Evolutionary conservation across 305 asterid genomes (phyloP).

Genomic region (Caryopteris hybrid): DNA sequence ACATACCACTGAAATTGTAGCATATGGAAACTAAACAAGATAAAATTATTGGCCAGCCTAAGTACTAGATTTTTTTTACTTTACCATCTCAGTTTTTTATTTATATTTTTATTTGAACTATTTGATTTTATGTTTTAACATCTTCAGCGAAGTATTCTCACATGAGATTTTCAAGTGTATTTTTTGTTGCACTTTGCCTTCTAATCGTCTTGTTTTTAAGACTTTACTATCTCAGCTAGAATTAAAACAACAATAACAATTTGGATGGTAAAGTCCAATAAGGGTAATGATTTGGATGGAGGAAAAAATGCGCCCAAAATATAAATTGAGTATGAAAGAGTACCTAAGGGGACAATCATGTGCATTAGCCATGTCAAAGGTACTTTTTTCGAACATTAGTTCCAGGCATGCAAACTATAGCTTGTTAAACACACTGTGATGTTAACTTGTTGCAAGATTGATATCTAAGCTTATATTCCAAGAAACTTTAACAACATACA

Average conservation of each 20-base stretch:
- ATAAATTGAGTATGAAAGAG: no score
- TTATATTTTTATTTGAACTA: no score
- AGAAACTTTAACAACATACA: not conserved
- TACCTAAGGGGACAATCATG: not conserved
- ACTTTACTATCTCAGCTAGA: no score
- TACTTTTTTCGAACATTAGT: not conserved
- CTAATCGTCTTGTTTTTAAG: no score
- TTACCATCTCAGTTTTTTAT: no score
- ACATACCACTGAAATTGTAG: not conserved
- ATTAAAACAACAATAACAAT: no score
- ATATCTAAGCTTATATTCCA: not conserved
- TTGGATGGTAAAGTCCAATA: no score
- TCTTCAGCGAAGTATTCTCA: not conserved
- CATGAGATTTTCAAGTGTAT: not conserved
- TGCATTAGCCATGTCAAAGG: not conserved
- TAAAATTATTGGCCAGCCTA: not conserved
- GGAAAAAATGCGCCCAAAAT: no score
- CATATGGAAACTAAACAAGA: not conserved
- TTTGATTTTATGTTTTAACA: not conserved
- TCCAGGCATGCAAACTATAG: not conserved
- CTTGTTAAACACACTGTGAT: not conserved
- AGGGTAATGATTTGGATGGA: no score
- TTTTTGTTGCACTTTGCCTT: not conserved
- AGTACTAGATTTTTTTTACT: no score
- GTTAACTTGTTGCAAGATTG: not conserved